Base-by-base conservation (phyloP, 2,329 filamentous ascomycete genomes). In the Arthrinium puccinioides region DNA sequence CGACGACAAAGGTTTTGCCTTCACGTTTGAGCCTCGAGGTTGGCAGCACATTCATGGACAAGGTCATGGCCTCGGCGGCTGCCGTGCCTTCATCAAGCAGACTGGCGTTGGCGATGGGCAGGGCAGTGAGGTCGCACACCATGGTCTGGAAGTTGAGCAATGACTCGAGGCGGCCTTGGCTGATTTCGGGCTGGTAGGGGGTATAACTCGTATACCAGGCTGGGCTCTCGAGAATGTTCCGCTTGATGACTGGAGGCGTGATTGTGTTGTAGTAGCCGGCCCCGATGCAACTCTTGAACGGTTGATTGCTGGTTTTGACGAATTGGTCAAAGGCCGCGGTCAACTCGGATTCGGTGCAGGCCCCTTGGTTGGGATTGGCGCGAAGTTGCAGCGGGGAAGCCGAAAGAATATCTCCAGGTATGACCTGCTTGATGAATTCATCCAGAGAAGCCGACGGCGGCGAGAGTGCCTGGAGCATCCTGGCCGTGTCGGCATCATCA, bases 171-270 rank as follows among this genome's bases (percentile, higher is more conserved):
- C 90, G 81, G 24, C 90, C 90, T 65, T 97, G 90, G 59, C 88
- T 95, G 67, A 97, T 95, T 66, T 97, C 90, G 3, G 90, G 84
- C 66, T 97, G 90, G 63, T 96, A 97, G 13, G 90, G 90, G 0
- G 90, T 96, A 62, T 97, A 96, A 65, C 88, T 95, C 27, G 90
- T 97, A 61, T 97, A 97, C 90, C 90, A 97, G 9, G 82, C 88
- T 5, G 90, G 90, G 59, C 84, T 90, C 70, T 97, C 88, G 41
- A 97, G 68, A 5, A 97, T 74, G 57, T 96, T 96, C 49, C 89
- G 76, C 70, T 92, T 87, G 59, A 97, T 94, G 40, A 96, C 89
- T 39, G 87, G 77, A 5, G 90, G 90, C 1, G 86, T 83, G 48
- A 83, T 75, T n/a, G 87, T 90, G 24, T 79, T 82, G 47, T 90